Evolutionary conservation across 768 basidiomycete genomes (phyloP).

Genomic region (Bullera alba): DNA sequence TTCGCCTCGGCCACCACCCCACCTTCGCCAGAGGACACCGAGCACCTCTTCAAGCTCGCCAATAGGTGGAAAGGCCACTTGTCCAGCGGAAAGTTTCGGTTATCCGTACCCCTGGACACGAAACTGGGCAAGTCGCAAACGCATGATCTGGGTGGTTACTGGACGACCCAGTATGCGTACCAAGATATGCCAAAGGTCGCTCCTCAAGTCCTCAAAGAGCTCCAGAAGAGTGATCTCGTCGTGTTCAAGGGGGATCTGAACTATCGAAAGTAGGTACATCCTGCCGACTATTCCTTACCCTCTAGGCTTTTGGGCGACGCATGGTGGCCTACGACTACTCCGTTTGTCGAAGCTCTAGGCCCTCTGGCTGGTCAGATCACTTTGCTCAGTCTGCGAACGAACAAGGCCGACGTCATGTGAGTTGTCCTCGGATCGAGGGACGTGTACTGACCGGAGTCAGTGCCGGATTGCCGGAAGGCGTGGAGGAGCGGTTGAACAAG

Average conservation of each 20-base stretch:
- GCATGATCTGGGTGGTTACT: conserved; percentile 40
- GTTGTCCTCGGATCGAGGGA: conserved; percentile 3
- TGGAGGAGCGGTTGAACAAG: conserved; percentile 62
- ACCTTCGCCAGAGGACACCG: conserved; percentile 33
- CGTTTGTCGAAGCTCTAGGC: conserved; percentile 65
- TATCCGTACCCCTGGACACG: conserved; percentile 62
- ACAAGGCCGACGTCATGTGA: conserved; percentile 84
- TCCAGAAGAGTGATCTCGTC: conserved; percentile 35
- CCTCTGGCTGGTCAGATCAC: conserved; percentile 73
- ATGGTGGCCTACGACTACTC: conserved; percentile 73
- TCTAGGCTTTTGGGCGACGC: conserved; percentile 81
- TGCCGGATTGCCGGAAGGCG: conserved; percentile 66
- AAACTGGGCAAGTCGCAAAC: conserved; percentile 53
- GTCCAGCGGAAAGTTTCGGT: conserved; percentile 60
- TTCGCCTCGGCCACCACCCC: conserved; percentile 53
- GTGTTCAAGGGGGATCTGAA: conserved; percentile 56
- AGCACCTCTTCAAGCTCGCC: conserved; percentile 55
- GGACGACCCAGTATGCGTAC: conserved; percentile 44
- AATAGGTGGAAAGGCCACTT: conserved; percentile 67
- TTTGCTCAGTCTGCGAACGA: conserved; percentile 76
- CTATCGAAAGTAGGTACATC: conserved; percentile 67
- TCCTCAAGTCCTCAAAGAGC: conserved; percentile 51
- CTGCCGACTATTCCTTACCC: conserved; percentile 2
- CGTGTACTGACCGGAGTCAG: conserved; percentile 13
- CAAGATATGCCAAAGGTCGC: conserved; percentile 40